These are phyloP conservation scores for Eucalyptus grandis DNA, from an alignment of 345 rosid genomes.

Conservation along the genomic window DNA sequence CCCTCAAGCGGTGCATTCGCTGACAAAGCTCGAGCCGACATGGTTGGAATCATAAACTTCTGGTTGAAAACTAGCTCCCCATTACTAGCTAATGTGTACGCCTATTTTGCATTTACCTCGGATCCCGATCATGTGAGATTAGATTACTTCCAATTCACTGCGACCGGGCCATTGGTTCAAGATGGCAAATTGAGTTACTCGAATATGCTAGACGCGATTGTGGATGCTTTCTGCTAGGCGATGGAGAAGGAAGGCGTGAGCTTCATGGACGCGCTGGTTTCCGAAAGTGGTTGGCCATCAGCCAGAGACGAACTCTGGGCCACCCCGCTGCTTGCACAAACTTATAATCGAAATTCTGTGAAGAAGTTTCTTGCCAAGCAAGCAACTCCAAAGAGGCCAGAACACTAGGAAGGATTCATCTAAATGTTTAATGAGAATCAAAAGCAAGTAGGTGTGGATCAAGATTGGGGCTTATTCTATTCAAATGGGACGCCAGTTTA, in stretches of 20 bases:
- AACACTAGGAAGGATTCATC: background rate
- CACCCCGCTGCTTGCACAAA: background rate
- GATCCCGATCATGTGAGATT: background rate
- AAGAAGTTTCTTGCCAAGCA: background rate
- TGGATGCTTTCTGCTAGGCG: background rate
- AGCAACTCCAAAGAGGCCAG: conserved; percentile 22
- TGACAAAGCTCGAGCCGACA: background rate
- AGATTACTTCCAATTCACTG: background rate
- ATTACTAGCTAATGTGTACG: background rate
- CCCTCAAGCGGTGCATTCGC: background rate
- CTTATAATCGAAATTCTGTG: background rate
- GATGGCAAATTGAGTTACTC: background rate
- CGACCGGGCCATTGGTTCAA: background rate
- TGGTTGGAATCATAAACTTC: background rate
- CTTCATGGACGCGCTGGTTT: background rate
- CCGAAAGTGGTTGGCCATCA: background rate
- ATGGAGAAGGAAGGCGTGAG: background rate
- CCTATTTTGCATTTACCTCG: background rate
- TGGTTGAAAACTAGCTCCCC: background rate
- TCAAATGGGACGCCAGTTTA: background rate
- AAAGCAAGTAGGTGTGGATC: background rate
- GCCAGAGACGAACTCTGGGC: background rate
- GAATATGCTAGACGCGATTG: background rate
- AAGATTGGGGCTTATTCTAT: conserved; percentile 5
- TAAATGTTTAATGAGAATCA: conserved; percentile 13